A percentile compares a stretch with the other conserved stretches of the same genome.
phyloP scores from a whole-genome alignment of 352 stramenopile genomes.

The Blastocystis sp. region DNA sequence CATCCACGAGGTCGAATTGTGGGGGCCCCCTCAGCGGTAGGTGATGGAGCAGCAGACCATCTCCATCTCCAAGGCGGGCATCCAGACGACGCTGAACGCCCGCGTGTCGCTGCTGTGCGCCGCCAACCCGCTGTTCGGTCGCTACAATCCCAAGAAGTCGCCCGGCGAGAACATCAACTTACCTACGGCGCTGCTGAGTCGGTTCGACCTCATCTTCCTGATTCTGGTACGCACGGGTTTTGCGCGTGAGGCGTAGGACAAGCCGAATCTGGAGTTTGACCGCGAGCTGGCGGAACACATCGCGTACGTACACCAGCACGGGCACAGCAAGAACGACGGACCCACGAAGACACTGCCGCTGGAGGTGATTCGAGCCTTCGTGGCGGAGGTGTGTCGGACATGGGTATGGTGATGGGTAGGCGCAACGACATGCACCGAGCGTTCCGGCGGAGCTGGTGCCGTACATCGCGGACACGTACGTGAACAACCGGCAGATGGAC shows the following conservation, averaged over 20 bases:
- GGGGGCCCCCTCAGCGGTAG: too few relatives aligned
- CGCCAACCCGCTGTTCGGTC: slow-evolving; percentile 93
- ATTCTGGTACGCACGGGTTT: slow-evolving; percentile 78
- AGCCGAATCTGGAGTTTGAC: slow-evolving; percentile 88
- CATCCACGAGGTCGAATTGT: slow-evolving; percentile 83
- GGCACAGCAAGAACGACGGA: background rate
- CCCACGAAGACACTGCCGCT: slow-evolving; percentile 21
- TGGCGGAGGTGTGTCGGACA: slow-evolving; percentile 74
- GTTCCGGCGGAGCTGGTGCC: slow-evolving; percentile 84
- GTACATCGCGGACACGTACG: slow-evolving; percentile 87
- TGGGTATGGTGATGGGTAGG: slow-evolving; percentile 95
- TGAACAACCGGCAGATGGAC: slow-evolving; percentile 82
- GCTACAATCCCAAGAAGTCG: slow-evolving; percentile 94
- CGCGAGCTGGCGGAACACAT: slow-evolving; percentile 91
- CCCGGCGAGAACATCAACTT: slow-evolving; percentile 98
- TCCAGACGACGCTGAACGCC: slow-evolving; percentile 95
- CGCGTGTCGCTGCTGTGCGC: slow-evolving; percentile 95
- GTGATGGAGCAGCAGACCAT: slow-evolving; percentile 88
- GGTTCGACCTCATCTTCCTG: slow-evolving; percentile 99
- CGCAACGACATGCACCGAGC: slow-evolving; percentile 82
- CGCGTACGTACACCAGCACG: slow-evolving; percentile 84
- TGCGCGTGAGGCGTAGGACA: slow-evolving; percentile 76
- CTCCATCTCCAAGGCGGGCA: slow-evolving; percentile 86
- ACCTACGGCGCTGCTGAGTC: slow-evolving; percentile 90
- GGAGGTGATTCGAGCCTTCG: too few relatives aligned